Evolutionary conservation across 208 protist species (phyloP), one percentile per base, ranked within the genome.

Genomic region (Phytomonas sp.): DNA sequence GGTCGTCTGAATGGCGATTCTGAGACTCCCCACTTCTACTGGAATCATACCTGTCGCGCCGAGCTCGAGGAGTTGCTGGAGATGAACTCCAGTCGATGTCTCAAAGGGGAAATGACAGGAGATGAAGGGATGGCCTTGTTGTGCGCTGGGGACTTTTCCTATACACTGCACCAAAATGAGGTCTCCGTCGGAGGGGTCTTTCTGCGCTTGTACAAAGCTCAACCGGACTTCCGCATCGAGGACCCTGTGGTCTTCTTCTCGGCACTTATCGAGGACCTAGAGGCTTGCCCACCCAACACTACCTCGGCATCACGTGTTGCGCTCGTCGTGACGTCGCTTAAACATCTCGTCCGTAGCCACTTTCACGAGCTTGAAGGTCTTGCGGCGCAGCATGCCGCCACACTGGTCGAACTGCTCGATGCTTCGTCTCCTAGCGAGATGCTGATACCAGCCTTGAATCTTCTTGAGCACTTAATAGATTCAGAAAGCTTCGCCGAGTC

Each of bases 171-270:
- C 75, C 65, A 79, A 51, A 60, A 73, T 34, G 93, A 97, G 68
- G 79, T 96, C 23, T 80, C 94, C 30, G 83, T 98, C 4, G 93
- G 89, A 30, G 87, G 84, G 30, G 82, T 97, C 4, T 97, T 96
- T 71, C 62, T 98, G 28, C 86, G 92, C n/a, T 63, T 97, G 15
- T 98, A 95, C 68, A 83, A 96, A 60, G 74, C 80, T 30, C 88
- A 96, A 75, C 89, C 95, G 26, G 79, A 40, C 60, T 95, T 87
- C 66, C 30, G 76, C 0, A 83, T 97, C 46, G 79, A 87, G 56
- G 79, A 95, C 32, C 88, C 91, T 11, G 72, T n/a, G 17, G 81
- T 53, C 0, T 92, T 97, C 46, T 85, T 81, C 60, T 56, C 34
- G 26, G 76, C 80, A 8, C 68, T 93, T 67, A 74, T 94, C 60